Evolutionary conservation across 495 filamentous ascomycete genomes (phyloP).

Genomic region (Pyrenula massariospora): DNA sequence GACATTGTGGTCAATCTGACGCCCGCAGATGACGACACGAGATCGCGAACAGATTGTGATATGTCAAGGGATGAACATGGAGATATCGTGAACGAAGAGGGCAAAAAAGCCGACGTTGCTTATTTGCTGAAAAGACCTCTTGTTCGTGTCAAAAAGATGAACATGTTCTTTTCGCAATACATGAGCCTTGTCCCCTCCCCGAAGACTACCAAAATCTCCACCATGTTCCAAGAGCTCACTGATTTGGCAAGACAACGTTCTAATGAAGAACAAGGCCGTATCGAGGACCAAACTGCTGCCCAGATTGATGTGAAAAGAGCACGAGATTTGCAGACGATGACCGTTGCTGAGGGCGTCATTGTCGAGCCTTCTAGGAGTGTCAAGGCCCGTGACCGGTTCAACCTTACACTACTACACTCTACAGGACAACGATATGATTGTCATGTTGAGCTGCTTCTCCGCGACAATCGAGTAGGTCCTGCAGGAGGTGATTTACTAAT

Average conservation of each 20-base stretch:
- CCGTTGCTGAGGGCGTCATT: constrained; percentile 51
- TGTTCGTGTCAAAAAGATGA: constrained; percentile 76
- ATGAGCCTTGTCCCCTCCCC: constrained; percentile 43
- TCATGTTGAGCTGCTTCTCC: constrained; percentile 73
- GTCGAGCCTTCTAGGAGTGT: constrained; percentile 68
- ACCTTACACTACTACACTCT: constrained; percentile 74
- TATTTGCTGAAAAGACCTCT: constrained; percentile 83
- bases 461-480: constrained; percentile 57
- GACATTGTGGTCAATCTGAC: constrained; percentile 91
- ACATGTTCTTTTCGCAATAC: constrained; percentile 68
- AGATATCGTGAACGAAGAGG: constrained; percentile 63
- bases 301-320: constrained; percentile 69
- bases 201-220: constrained; percentile 43
- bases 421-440: constrained; percentile 82
- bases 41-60: constrained; percentile 48
- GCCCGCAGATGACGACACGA: constrained; percentile 45
- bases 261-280: constrained; percentile 73
- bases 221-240: constrained; percentile 58
- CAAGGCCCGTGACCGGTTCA: constrained; percentile 78
- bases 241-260: constrained; percentile 63
- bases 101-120: constrained; percentile 88
- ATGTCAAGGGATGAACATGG: constrained; percentile 68
- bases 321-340: constrained; percentile 66
- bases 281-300: constrained; percentile 83
- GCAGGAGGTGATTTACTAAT: constrained; percentile 73